Evolutionary conservation across 345 rosid species (phyloP), one percentile per base, ranked within the genome.

Genomic region (Ceriops zippeliana): DNA sequence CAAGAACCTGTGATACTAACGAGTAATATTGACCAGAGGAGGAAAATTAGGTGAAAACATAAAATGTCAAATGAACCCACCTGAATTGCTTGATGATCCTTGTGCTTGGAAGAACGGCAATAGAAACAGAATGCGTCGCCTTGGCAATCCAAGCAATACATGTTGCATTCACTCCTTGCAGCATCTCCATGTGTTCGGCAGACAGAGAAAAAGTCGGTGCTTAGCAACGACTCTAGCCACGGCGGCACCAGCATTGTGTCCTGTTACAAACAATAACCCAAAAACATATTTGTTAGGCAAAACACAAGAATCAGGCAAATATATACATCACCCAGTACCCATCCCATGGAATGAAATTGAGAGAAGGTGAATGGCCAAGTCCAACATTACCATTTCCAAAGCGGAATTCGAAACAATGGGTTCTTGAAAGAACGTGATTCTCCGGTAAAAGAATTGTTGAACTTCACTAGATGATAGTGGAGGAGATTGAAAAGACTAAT

Each of bases 81-180:
- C 91, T 92, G 98, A 62, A 92, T 82, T 34, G 88, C 93, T 35
- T 77, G 86, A 68, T 92, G 98, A 67, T 89, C 92, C 52, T 81
- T 82, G 83, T 92, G 98, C 68, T 69, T 78, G 10, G 91, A 83
- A 24, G 98, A 86, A 24, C 93, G 92, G 78, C 98, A 92, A 62
- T 88, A 90, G 78, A 86, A 85, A 77, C 96, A 92, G 74, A 90
- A 90, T 51, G 93, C 85, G 9, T 73, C 79, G 56, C 75, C 84
- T 28, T 66, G 76, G 54, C 98, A 93, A 49, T 86, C 96, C 51
- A 93, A 72, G 65, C 98, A 93, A 78, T 79, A 93, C 97, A 93
- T 86, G 73, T 93, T 93, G 71, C 92, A 87, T 83, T 93, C 97
- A 52, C 90, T 87, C 56, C 89, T 69, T 0, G 96, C 81, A 26